Evolutionary conservation across 129 eudicot genomes (phyloP), one percentile per base, ranked within the genome.

Genomic region (Mikania micrantha): DNA sequence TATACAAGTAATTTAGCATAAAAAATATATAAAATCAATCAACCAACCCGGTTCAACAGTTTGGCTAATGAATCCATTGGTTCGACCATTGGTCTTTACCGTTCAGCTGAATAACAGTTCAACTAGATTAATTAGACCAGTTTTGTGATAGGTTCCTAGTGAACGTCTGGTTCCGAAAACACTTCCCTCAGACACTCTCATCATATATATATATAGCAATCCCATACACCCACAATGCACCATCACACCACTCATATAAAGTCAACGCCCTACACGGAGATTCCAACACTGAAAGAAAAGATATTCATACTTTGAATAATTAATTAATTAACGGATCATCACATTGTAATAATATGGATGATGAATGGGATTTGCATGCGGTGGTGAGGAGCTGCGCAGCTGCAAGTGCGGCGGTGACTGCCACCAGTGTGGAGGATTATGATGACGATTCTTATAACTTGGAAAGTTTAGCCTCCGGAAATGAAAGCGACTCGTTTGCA

Each of bases 291-390:
- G n/a, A n/a, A n/a, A n/a, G n/a, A n/a, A n/a, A n/a, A n/a, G n/a
- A n/a, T n/a, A n/a, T n/a, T n/a, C n/a, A n/a, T n/a, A n/a, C n/a
- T n/a, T n/a, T n/a, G n/a, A n/a, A n/a, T n/a, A n/a, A n/a, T n/a
- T n/a, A n/a, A n/a, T n/a, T n/a, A n/a, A n/a, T n/a, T n/a, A n/a
- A n/a, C n/a, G n/a, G n/a, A n/a, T n/a, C n/a, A n/a, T n/a, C n/a
- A n/a, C n/a, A n/a, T n/a, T n/a, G n/a, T n/a, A n/a, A n/a, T 25
- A 21, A 9, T 24, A 73, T 79, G 86, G 83, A 73, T 32, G 86
- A 76, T 22, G 86, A 66, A 24, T 86, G 93, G 93, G 93, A 86
- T 78, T 63, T 86, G 74, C 73, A 83, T 71, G 93, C 88, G 60
- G 88, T 86, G 81, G 94, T 86, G 60, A 80, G 84, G 74, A 75